A percentile compares a stretch with the other conserved stretches of the same genome.
These are phyloP conservation scores for Vitis rotundifolia DNA, from an alignment of 164 flowering plant genomes.

Conservation along the genomic window DNA sequence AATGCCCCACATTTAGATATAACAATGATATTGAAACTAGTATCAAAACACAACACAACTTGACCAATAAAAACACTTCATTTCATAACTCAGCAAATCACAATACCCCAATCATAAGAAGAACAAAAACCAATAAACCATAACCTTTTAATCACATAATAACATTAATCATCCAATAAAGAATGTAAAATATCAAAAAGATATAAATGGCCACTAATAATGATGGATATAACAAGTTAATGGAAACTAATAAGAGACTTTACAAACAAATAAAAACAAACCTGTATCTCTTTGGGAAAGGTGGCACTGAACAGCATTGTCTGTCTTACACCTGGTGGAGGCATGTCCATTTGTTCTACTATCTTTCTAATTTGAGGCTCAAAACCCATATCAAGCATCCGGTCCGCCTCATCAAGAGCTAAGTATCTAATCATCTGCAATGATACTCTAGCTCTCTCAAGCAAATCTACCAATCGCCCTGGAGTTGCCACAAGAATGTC, in stretches of 20 bases:
- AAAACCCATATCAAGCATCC: conserved; percentile 90
- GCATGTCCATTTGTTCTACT: conserved; percentile 85
- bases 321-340: conserved; percentile 67
- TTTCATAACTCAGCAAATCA: neutral
- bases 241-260: neutral
- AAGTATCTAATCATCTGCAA: conserved; percentile 61
- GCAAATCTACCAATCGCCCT: conserved; percentile 71
- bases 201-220: too few relatives aligned
- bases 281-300: conserved; percentile 87
- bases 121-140: too few relatives aligned
- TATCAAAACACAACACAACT: neutral
- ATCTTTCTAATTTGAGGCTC: conserved; percentile 82
- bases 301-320: conserved; percentile 81
- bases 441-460: conserved; percentile 77
- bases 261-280: conserved; percentile 16
- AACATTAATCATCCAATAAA: too few relatives aligned
- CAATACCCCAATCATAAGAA: too few relatives aligned
- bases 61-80: neutral
- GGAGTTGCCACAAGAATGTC: conserved; percentile 86
- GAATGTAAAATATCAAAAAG: too few relatives aligned
- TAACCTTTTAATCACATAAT: too few relatives aligned
- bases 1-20: too few relatives aligned
- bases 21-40: neutral
- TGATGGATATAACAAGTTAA: neutral
- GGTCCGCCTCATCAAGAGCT: conserved; percentile 81